Percentiles rank a stretch among this genome's conserved stretches.
These are phyloP conservation scores for Ophidiomyces ophidiicola DNA, from an alignment of 2,329 filamentous ascomycete genomes.

Conservation along the genomic window DNA sequence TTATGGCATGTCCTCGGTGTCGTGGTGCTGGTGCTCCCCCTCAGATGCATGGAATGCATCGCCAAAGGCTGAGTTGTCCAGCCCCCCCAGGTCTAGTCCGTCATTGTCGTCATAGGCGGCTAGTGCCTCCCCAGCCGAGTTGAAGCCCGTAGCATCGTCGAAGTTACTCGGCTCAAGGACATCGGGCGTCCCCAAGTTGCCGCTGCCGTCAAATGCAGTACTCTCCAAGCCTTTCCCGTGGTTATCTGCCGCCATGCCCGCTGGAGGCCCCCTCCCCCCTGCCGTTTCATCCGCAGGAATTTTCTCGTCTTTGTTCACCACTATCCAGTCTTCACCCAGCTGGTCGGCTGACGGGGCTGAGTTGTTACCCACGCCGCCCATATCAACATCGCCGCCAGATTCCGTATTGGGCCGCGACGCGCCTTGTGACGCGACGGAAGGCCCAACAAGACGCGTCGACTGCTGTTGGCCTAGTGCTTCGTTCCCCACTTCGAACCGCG, in stretches of 20 bases:
- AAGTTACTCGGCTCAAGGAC: slow-evolving; percentile 29
- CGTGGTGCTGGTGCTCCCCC: slow-evolving; percentile 30
- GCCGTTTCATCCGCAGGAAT: slow-evolving; percentile 14
- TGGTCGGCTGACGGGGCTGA: slow-evolving; percentile 31
- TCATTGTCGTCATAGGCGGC: slow-evolving; percentile 52
- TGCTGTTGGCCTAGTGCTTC: slow-evolving; percentile 20
- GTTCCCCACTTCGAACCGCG: not conserved
- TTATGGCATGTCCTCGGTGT: slow-evolving; percentile 32
- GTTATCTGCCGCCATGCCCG: slow-evolving; percentile 14
- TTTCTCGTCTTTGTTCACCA: slow-evolving; percentile 52
- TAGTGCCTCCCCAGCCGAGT: slow-evolving; percentile 60
- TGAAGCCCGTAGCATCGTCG: slow-evolving; percentile 36
- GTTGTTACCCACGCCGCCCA: slow-evolving; percentile 44
- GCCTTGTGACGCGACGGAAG: slow-evolving; percentile 1
- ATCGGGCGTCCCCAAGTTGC: slow-evolving; percentile 21
- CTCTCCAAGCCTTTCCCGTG: not conserved
- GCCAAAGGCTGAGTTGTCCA: slow-evolving; percentile 72
- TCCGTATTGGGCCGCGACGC: slow-evolving; percentile 11
- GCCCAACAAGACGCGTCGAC: slow-evolving; percentile 21
- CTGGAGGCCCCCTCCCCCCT: slow-evolving; percentile 18
- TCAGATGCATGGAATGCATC: slow-evolving; percentile 61
- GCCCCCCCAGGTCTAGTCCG: slow-evolving; percentile 44
- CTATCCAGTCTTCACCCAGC: slow-evolving; percentile 58
- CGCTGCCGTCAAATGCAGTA: slow-evolving; percentile 19
- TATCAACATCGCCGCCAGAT: slow-evolving; percentile 34